phyloP scores from a whole-genome alignment of 75 land plant genomes.

The Chamaecyparis obtusa region DNA sequence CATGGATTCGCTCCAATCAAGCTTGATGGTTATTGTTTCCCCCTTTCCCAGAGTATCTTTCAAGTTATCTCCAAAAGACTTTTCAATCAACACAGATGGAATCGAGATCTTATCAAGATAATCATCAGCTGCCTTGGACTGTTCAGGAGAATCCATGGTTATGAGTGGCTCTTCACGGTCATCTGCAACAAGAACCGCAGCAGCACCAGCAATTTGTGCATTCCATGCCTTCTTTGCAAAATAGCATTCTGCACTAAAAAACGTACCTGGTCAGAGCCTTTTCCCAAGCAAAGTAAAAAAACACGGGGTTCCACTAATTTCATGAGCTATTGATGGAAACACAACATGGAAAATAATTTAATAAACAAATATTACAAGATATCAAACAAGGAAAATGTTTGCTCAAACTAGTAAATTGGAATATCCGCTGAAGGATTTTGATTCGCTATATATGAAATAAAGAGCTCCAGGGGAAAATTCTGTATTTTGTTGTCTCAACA shows the following conservation, averaged over 20 bases:
- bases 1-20: slow-evolving; percentile 67
- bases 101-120: slow-evolving; percentile 46
- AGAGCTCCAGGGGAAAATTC: too few species aligned
- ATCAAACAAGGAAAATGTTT: neutral
- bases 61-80: slow-evolving; percentile 38
- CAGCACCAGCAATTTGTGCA: slow-evolving; percentile 55
- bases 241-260: slow-evolving; percentile 39
- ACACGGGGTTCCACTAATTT: neutral
- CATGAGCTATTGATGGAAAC: neutral
- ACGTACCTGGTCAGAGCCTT: too few species aligned
- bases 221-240: slow-evolving; percentile 65
- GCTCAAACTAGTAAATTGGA: neutral
- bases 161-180: slow-evolving; percentile 49
- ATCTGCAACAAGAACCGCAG: slow-evolving; percentile 62
- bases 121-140: slow-evolving; percentile 17
- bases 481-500: too few species aligned
- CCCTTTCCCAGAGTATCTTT: slow-evolving; percentile 30
- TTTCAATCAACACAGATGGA: slow-evolving; percentile 54
- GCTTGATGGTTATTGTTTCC: slow-evolving; percentile 44
- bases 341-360: neutral
- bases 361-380: too few species aligned
- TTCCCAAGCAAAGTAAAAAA: neutral
- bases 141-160: slow-evolving; percentile 62
- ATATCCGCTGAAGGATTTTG: neutral
- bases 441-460: too few species aligned